phyloP scores from a whole-genome alignment of 2,329 filamentous ascomycete genomes.

The Cytospora piceicola region DNA sequence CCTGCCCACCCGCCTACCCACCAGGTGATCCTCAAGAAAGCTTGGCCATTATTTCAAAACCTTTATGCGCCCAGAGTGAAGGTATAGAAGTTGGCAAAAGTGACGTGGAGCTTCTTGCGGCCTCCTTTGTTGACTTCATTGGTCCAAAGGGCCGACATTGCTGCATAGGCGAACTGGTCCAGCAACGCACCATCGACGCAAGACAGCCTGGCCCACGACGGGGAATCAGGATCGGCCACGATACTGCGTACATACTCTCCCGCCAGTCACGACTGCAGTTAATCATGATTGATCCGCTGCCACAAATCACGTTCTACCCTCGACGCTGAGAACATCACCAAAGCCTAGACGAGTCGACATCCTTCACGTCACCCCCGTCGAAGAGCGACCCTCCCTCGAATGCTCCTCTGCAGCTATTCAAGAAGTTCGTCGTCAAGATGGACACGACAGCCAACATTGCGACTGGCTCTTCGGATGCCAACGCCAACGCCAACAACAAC shows the following conservation, averaged over 20 bases:
- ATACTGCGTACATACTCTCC: constrained; percentile 21
- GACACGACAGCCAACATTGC: constrained; percentile 41
- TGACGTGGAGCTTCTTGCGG: constrained; percentile 20
- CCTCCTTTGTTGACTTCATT: constrained; percentile 21
- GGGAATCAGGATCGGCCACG: constrained; percentile 29
- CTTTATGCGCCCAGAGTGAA: constrained; percentile 13
- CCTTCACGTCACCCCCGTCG: constrained; percentile 33
- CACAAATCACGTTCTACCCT: constrained; percentile 24
- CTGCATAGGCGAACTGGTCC: constrained; percentile 26
- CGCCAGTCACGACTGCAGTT: constrained; percentile 20
- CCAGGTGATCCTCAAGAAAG: constrained; percentile 1
- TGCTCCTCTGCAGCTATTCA: constrained; percentile 15
- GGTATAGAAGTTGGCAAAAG: constrained; percentile 11
- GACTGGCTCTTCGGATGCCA: constrained; percentile 36
- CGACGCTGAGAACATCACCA: constrained; percentile 26
- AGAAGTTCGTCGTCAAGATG: constrained; percentile 36
- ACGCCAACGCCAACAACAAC: constrained; percentile 30
- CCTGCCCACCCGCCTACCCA: constrained; percentile 18
- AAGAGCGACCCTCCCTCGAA: constrained; percentile 12
- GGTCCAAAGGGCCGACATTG: constrained; percentile 19
- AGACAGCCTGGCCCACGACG: constrained; percentile 29
- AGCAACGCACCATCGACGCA: constrained; percentile 27
- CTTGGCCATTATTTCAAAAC: not conserved
- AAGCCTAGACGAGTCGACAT: constrained; percentile 28
- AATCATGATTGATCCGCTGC: constrained; percentile 29